Conservation (phyloP, 192 early-diverging fungal species). For the Paraglomus occultum region DNA sequence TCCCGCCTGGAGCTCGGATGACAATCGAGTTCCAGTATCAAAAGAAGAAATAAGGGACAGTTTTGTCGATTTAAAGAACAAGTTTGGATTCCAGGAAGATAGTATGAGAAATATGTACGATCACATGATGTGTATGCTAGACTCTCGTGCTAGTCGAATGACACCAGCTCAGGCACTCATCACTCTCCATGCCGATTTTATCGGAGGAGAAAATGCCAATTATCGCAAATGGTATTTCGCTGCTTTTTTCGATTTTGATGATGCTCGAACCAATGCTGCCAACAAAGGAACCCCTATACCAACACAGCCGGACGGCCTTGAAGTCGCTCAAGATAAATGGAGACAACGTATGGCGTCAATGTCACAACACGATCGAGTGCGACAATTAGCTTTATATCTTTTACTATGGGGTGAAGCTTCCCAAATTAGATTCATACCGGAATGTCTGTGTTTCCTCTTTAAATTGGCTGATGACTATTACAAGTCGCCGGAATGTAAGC, state of each 20-base stretch:
- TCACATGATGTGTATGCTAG: slow-evolving; percentile 74
- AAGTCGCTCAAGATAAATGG: slow-evolving; percentile 54
- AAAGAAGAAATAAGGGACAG: slow-evolving; percentile 68
- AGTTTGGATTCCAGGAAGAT: slow-evolving; percentile 78
- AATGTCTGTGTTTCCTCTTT: slow-evolving; percentile 77
- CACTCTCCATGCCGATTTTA: slow-evolving; percentile 74
- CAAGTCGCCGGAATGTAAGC: slow-evolving; percentile 47
- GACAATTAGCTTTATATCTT: slow-evolving; percentile 72
- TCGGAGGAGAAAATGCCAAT: slow-evolving; percentile 79
- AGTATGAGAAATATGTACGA: slow-evolving; percentile 77
- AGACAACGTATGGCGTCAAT: slow-evolving; percentile 65
- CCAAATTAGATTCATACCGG: slow-evolving; percentile 69
- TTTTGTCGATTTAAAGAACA: slow-evolving; percentile 60
- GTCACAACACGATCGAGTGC: slow-evolving; percentile 66
- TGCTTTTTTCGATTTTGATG: slow-evolving; percentile 62
- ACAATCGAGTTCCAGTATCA: slow-evolving; percentile 62
- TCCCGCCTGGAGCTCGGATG: slow-evolving; percentile 53
- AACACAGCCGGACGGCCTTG: slow-evolving; percentile 35
- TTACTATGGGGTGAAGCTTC: slow-evolving; percentile 81
- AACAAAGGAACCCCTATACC: slow-evolving; percentile 35
- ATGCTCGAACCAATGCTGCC: slow-evolving; percentile 39
- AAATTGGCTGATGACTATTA: slow-evolving; percentile 69
- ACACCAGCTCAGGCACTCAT: slow-evolving; percentile 65
- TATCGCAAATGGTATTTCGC: slow-evolving; percentile 85
- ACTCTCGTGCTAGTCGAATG: slow-evolving; percentile 76